Evolutionary conservation across 169 alveolate species (phyloP), one percentile per base, ranked within the genome.

Genomic region (Plasmodium blacklocki): DNA sequence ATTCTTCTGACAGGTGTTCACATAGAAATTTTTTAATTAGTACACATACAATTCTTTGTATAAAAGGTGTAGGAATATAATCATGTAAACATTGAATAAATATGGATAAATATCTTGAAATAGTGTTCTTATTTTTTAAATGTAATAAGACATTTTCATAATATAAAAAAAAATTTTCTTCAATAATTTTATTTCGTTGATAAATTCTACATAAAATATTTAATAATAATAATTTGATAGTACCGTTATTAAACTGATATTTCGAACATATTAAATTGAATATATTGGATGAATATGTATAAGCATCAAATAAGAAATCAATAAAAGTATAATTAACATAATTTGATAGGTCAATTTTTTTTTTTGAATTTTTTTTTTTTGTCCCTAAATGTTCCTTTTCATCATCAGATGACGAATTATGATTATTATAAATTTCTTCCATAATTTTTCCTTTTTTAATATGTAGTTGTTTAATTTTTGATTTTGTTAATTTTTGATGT

Each of bases 81-180:
- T 39, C 71, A 78, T 78, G 89, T 8, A 78, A n/a, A 14, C 73
- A 78, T 19, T 78, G 89, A 2, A 78, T 64, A 64, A 78, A 66
- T 2, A 70, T 26, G 5, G 78, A 78, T 29, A 78, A 43, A 23
- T 78, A 78, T 8, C 54, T 78, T 14, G 78, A 59, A 15, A 78
- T 29, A 0, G 66, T 49, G 14, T 32, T 63, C 29, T 78, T 78
- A 58, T 70, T 78, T 52, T 52, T 78, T 49, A 66, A 23, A 50
- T 52, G 60, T 0, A 1, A 5, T 2, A 78, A 3, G 0, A 67
- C 18, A 18, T 66, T 15, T 45, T 78, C 89, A 49, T 52, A 78
- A 23, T 78, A 78, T 2, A 78, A 12, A 52, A 78, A 78, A 52
- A 78, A 66, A 15, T 78, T 78, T 50, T 78, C 89, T 52, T 78